A percentile compares a stretch with the other conserved stretches of the same genome.
Evolutionary conservation across 75 land plant genomes (phyloP).

Genomic region (Selaginella tamariscina): DNA sequence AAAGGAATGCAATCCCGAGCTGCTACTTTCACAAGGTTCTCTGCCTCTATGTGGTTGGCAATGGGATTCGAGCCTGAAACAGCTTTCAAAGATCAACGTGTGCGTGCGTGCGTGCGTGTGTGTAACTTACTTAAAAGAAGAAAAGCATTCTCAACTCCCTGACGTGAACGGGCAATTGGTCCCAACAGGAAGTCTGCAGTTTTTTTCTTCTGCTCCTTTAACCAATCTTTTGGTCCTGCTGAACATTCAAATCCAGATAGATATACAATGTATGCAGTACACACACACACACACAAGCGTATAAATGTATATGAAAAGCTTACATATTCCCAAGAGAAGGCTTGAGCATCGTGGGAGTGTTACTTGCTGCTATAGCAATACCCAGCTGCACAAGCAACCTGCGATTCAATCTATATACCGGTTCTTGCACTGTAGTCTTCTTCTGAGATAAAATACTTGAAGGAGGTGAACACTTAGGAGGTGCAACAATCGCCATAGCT

Average conservation of each 20-base stretch:
- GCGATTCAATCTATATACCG: background rate
- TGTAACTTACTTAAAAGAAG: conserved; percentile 33
- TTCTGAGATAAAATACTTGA: background rate
- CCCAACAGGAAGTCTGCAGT: conserved; percentile 58
- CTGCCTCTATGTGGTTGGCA: conserved; percentile 26
- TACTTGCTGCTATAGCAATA: background rate
- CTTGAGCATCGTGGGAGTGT: background rate
- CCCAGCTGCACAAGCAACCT: background rate
- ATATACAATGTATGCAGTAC: background rate
- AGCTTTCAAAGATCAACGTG: background rate
- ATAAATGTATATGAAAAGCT: background rate
- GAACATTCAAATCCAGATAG: background rate
- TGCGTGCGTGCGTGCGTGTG: background rate
- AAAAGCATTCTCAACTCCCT: conserved; percentile 44
- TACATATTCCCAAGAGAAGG: background rate
- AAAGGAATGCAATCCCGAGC: conserved; percentile 72
- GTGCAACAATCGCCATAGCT: background rate
- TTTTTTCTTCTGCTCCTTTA: conserved; percentile 77
- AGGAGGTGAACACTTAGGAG: too few species aligned
- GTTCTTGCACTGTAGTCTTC: background rate
- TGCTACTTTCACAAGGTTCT: conserved; percentile 49
- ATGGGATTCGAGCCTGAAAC: too few species aligned
- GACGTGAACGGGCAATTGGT: conserved; percentile 69
- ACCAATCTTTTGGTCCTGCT: conserved; percentile 98
- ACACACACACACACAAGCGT: too few species aligned